phyloP scores from a whole-genome alignment of 2,329 filamentous ascomycete species.

The Colletotrichum lupini region DNA sequence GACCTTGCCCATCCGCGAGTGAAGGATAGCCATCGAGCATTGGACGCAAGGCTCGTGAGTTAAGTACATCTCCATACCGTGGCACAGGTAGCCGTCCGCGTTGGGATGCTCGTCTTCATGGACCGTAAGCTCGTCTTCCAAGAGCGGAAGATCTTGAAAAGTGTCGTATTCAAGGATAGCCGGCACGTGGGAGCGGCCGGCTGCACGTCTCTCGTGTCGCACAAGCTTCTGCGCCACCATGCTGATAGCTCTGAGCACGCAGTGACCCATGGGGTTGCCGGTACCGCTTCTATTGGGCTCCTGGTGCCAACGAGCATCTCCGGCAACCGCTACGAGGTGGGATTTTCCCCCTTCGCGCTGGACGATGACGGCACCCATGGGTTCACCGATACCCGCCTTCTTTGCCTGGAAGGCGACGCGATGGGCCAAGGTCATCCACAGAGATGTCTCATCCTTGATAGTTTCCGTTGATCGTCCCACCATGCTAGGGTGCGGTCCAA shows the following conservation, averaged over 20 bases:
- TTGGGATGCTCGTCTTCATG: conserved; percentile 73
- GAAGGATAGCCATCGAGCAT: conserved; percentile 96
- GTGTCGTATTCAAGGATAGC: conserved; percentile 67
- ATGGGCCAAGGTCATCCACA: conserved; percentile 76
- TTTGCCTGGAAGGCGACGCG: conserved; percentile 70
- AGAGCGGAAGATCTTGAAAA: conserved; percentile 76
- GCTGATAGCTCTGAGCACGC: conserved; percentile 81
- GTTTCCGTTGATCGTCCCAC: conserved; percentile 77
- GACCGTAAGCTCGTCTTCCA: conserved; percentile 72
- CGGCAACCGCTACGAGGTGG: conserved; percentile 77
- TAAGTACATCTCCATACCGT: conserved; percentile 91
- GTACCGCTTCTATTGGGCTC: conserved; percentile 59
- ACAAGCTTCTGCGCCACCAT: conserved; percentile 80
- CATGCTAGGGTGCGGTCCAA: conserved; percentile 83
- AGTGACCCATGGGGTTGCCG: conserved; percentile 83
- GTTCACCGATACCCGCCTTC: conserved; percentile 70
- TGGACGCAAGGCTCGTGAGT: conserved; percentile 97
- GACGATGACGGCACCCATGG: conserved; percentile 80
- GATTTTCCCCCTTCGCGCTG: conserved; percentile 66
- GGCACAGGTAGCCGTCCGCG: conserved; percentile 90
- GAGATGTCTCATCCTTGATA: conserved; percentile 70
- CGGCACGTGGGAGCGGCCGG: conserved; percentile 45
- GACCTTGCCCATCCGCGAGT: conserved; percentile 90
- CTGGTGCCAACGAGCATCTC: conserved; percentile 77
- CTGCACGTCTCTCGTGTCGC: conserved; percentile 60